Evolutionary conservation across 2,329 filamentous ascomycete genomes (phyloP), one percentile per base, ranked within the genome.

Genomic region (Trichoderma asperellum): DNA sequence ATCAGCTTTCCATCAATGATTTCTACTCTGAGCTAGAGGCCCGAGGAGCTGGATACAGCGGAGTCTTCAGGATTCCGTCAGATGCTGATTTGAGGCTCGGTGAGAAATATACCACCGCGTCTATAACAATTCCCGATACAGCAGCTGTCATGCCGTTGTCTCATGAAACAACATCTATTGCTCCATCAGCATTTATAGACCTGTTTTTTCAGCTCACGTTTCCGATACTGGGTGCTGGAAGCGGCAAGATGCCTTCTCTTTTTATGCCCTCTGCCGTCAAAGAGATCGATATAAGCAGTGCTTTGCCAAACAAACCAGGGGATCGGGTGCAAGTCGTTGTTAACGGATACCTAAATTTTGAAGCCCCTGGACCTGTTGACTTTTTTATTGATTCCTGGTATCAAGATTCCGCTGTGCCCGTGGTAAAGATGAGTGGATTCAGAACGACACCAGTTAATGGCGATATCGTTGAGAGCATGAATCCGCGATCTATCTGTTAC

Each of bases 111-210:
- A 73, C 71, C 7, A 70, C 71, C 11, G 67, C 71, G 10, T 76
- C 79, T 5, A 73, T 85, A 8, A 72, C 77, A 12, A 75, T 85
- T 3, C 80, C 80, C 2, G 80, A 86, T 58, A 86, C 84, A 0
- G 75, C 76, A 0, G 71, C 76, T 1, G 71, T 76, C 0, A 86
- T 87, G 85, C 84, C 83, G 0, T 77, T 80, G 70, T 72, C 75
- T 1, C 78, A 81, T 58, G 83, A 87, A 72, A 78, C 81, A 2
- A 70, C 78, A 0, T 80, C 82, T 24, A 78, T 83, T 61, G 74
- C 86, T 7, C 83, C 85, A 37, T 81, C 85, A 0, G 77, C 82
- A 0, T 79, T 84, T 60, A 73, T 86, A 3, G 85, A 87, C 70
- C 74, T 80, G 8, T 75, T 84, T 65, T 76, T 84, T 18, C 83